phyloP scores from a whole-genome alignment of 768 basidiomycete genomes.

The Lactifluus rugatus region DNA sequence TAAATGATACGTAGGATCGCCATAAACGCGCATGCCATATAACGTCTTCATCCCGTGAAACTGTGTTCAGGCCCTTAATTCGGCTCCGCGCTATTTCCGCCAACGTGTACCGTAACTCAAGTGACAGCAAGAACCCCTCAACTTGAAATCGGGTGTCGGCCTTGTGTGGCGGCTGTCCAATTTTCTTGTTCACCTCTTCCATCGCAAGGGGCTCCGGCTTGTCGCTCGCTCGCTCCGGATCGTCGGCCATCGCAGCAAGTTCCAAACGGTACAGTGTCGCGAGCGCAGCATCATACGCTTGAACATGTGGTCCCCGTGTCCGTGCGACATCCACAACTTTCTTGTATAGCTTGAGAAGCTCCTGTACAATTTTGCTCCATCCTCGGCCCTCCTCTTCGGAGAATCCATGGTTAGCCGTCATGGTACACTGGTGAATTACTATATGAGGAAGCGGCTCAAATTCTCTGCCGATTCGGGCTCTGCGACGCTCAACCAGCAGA shows the following conservation, averaged over 20 bases:
- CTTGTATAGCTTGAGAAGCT: slow-evolving; percentile 22
- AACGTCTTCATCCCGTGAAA: slow-evolving; percentile 1
- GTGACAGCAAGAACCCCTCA: slow-evolving; percentile 28
- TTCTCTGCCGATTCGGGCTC: slow-evolving; percentile 1
- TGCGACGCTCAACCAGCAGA: background rate
- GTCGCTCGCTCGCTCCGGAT: slow-evolving; percentile 19
- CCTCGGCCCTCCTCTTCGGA: slow-evolving; percentile 15
- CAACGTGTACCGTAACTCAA: slow-evolving; percentile 29
- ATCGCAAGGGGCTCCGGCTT: slow-evolving; percentile 26
- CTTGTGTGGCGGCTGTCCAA: slow-evolving; percentile 30
- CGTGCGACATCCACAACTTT: slow-evolving; percentile 21
- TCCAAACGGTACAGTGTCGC: slow-evolving; percentile 27
- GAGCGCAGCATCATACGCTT: slow-evolving; percentile 29
- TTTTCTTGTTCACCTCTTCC: slow-evolving; percentile 23
- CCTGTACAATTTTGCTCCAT: slow-evolving; percentile 23
- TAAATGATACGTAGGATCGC: slow-evolving; percentile 20
- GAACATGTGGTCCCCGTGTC: slow-evolving; percentile 26
- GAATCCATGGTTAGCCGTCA: slow-evolving; percentile 21
- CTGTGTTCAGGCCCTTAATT: slow-evolving; percentile 12
- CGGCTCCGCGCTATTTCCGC: slow-evolving; percentile 26
- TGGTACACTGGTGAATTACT: slow-evolving; percentile 4
- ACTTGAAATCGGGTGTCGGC: slow-evolving; percentile 28
- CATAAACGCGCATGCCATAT: slow-evolving; percentile 17
- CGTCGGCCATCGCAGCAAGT: slow-evolving; percentile 19
- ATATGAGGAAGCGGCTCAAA: slow-evolving; percentile 18